phyloP scores from a whole-genome alignment of 129 eudicot genomes.

The Artemisia annua region DNA sequence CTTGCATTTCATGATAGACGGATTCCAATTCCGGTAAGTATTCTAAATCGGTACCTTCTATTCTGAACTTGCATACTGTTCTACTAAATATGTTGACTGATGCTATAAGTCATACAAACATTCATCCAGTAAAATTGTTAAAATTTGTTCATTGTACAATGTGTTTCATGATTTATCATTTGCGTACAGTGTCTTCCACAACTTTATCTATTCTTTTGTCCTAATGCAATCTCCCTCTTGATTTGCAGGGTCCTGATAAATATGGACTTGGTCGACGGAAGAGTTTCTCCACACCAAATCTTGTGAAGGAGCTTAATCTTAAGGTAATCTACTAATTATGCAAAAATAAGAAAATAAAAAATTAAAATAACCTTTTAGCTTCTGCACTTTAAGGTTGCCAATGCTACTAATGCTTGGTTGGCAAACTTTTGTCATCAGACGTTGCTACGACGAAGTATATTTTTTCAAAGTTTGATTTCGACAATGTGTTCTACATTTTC shows the following conservation, averaged over 20 bases:
- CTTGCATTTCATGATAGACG: conserved; percentile 73
- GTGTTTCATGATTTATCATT: neutral
- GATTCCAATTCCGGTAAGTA: conserved; percentile 71
- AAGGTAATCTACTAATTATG: too few species aligned
- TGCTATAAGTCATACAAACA: neutral
- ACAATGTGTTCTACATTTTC: too few species aligned
- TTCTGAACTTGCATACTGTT: neutral
- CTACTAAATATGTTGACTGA: neutral
- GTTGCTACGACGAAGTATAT: too few species aligned
- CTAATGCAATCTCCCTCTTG: neutral
- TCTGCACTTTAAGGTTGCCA: too few species aligned
- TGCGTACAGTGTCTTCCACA: neutral
- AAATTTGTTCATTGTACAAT: neutral
- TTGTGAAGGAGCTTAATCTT: too few species aligned
- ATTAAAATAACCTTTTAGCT: too few species aligned
- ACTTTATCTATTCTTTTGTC: conserved; percentile 1
- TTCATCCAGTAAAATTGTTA: neutral
- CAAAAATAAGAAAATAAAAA: too few species aligned
- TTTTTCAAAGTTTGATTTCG: too few species aligned
- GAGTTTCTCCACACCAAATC: too few species aligned
- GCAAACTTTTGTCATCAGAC: too few species aligned
- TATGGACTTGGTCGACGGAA: too few species aligned
- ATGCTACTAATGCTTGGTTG: too few species aligned
- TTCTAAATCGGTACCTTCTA: neutral
- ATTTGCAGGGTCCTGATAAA: conserved; percentile 66